Conservation (phyloP, 371 early-diverging fungal species). For the Syncephalis fuscata region DNA sequence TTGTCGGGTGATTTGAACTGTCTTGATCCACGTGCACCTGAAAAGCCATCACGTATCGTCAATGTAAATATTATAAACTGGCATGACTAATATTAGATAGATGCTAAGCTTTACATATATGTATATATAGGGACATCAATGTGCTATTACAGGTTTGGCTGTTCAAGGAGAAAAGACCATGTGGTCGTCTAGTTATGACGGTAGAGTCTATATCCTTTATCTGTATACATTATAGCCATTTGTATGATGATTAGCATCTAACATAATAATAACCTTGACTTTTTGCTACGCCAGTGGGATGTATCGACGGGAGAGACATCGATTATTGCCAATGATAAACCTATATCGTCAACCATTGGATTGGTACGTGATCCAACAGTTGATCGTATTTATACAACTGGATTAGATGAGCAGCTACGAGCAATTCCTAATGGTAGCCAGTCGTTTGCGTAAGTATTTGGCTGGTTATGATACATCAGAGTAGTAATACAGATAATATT, state of each 20-base stretch:
- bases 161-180: conserved; percentile 31
- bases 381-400: no score
- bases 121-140: conserved; percentile 53
- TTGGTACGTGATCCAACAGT: conserved; percentile 10
- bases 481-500: no score
- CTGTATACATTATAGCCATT: no score
- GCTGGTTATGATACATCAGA: no score
- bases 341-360: no score
- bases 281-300: not conserved
- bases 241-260: not conserved
- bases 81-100: no score
- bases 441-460: no score
- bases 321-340: conserved; percentile 40
- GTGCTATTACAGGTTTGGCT: conserved; percentile 67
- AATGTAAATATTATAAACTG: conserved; percentile 13
- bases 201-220: conserved; percentile 39
- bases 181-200: conserved; percentile 85
- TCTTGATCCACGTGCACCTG: conserved; percentile 40
- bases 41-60: conserved; percentile 24
- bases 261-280: not conserved
- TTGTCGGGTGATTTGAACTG: conserved; percentile 71
- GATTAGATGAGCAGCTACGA: no score
- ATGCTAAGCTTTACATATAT: not conserved
- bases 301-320: conserved; percentile 11
- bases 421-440: no score